A percentile compares a stretch with the other conserved stretches of the same genome.
Evolutionary conservation across 2,329 filamentous ascomycete species (phyloP).

Genomic region (Plectosphaerella sp.): DNA sequence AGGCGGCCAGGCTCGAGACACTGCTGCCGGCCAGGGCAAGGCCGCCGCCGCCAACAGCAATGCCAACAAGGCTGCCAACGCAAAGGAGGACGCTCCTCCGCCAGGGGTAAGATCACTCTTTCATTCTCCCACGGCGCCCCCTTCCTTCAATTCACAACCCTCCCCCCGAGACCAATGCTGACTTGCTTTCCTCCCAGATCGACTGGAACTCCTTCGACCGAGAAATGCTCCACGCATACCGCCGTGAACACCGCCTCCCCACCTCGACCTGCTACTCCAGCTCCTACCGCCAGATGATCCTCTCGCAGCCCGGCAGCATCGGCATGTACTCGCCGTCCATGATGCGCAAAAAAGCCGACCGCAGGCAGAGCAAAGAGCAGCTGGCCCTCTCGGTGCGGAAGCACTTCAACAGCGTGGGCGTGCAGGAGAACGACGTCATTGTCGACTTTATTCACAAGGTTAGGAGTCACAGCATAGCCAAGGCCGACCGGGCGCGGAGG

Average conservation of each 20-base stretch:
- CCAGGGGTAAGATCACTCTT: constrained; percentile 4
- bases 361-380: constrained; percentile 67
- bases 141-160: no score
- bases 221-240: constrained; percentile 68
- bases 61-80: constrained; percentile 12
- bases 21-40: constrained; percentile 21
- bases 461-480: constrained; percentile 10
- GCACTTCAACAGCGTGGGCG: constrained; percentile 76
- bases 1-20: constrained; percentile 22
- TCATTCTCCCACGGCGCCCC: constrained; percentile 2
- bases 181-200: constrained; percentile 32
- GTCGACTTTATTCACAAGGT: constrained; percentile 75
- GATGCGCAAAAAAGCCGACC: constrained; percentile 58
- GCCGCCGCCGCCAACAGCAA: constrained; percentile 18
- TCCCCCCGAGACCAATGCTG: neutral
- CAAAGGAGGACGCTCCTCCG: constrained; percentile 9
- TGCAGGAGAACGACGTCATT: constrained; percentile 79
- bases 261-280: constrained; percentile 66
- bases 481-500: constrained; percentile 7
- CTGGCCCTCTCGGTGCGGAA: constrained; percentile 70
- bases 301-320: constrained; percentile 59
- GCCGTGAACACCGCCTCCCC: constrained; percentile 66
- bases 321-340: constrained; percentile 73
- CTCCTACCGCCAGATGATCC: constrained; percentile 57
- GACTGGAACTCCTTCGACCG: constrained; percentile 67